phyloP scores from a whole-genome alignment of 805 yeast species.

The Candida palmyrensis region DNA sequence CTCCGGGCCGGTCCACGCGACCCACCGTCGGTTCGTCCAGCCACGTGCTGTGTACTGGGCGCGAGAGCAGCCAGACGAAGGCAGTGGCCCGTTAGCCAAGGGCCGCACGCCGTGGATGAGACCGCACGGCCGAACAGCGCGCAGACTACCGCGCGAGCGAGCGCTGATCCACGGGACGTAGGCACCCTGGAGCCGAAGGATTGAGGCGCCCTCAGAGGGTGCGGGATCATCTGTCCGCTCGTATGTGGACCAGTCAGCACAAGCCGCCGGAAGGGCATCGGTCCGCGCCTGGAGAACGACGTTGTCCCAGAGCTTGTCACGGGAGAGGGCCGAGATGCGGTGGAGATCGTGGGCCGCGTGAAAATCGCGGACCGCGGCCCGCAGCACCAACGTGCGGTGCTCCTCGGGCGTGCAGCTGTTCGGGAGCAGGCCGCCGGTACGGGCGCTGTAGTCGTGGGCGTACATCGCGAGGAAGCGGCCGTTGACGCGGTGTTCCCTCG shows the following conservation, averaged over 20 bases:
- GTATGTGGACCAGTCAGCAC: constrained; percentile 15
- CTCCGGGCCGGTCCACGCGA: no score
- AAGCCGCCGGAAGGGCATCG: constrained; percentile 27
- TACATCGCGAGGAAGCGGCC: constrained; percentile 44
- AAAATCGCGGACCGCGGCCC: constrained; percentile 19
- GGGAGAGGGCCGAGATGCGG: constrained; percentile 36
- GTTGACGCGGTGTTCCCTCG: constrained; percentile 49
- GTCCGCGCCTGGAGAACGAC: constrained; percentile 49
- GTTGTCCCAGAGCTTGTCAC: constrained; percentile 49
- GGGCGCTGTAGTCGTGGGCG: constrained; percentile 43
- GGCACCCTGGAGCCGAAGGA: no score
- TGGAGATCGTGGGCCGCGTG: constrained; percentile 18
- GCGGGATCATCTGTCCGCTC: constrained; percentile 2
- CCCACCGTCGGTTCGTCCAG: constrained; percentile 46
- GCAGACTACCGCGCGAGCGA: no score
- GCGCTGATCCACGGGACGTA: no score
- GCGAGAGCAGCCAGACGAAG: constrained; percentile 33
- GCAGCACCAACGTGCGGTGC: constrained; percentile 9
- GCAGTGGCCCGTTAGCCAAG: constrained; percentile 26
- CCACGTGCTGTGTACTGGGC: constrained; percentile 48
- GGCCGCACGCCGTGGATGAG: constrained; percentile 14
- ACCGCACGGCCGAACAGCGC: constrained; percentile 41
- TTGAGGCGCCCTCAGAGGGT: no score
- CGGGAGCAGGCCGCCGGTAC: constrained; percentile 26
- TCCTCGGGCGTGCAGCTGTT: constrained; percentile 11